Evolutionary conservation across 257 asterid species (phyloP), one percentile per base, ranked within the genome.

Genomic region (Solanum peruvianum): DNA sequence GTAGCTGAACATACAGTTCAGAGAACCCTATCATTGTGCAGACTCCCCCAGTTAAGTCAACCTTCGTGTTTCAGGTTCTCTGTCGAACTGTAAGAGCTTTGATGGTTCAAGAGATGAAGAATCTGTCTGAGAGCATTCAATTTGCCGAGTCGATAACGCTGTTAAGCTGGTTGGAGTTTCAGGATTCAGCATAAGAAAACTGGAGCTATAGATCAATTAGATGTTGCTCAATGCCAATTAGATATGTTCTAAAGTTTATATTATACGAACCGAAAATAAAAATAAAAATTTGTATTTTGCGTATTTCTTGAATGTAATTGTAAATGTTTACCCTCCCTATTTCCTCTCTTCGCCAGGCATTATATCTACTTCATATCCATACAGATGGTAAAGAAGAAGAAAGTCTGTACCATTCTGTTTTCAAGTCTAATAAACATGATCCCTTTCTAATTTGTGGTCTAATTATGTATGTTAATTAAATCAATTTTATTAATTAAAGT

Each of bases 61-160:
- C 41, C 80, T 90, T 44, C 39, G 9, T 84, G 75, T 86, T 58
- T 39, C 92, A 93, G 95, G 91, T 86, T 90, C 84, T 88, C 81
- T 86, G 89, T 90, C 10, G 92, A 87, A 83, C 58, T 87, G 58
- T 86, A 84, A n/a, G 90, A 86, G 77, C 87, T 88, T 88, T 90
- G 84, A 84, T 85, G 41, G 23, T 52, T 37, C 86, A 44, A 27
- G 62, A 67, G 67, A 64, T 27, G 58, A 85, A 84, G 7, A 39
- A 64, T 31, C 41, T 25, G 52, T 27, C 67, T 42, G 81, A 11
- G 11, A 31, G 23, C 31, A n/a, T n/a, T 66, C 81, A 11, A 15
- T 42, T 64, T 35, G 12, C 42, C 12, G 64, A 25, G 60, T 25
- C 4, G 13, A 72, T 72, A 35, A 62, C 11, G 47, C 27, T 72